A percentile compares a stretch with the other conserved stretches of the same genome.
Conservation (phyloP, 169 alveolate species). For the Cryptosporidium parvum region DNA sequence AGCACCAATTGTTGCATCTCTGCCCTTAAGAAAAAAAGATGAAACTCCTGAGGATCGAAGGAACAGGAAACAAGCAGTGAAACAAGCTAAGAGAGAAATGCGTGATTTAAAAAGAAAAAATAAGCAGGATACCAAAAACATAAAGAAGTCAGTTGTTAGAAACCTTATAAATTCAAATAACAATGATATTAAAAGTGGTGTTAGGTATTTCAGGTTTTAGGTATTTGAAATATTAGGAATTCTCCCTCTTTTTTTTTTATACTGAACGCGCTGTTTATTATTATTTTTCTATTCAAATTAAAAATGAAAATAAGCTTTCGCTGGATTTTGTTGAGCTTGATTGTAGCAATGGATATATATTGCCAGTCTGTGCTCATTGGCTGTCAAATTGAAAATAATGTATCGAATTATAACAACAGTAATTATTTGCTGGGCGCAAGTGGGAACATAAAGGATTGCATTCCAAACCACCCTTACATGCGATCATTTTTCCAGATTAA, state of each 20-base stretch:
- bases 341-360: conserved; percentile 63
- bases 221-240: background rate
- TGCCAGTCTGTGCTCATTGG: conserved; percentile 51
- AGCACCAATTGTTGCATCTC: background rate
- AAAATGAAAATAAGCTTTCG: conserved; percentile 59
- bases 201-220: conserved; percentile 50
- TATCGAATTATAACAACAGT: background rate
- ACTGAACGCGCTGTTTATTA: background rate
- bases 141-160: conserved; percentile 19
- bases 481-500: conserved; percentile 50
- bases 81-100: conserved; percentile 84
- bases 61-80: conserved; percentile 84
- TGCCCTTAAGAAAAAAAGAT: conserved; percentile 79
- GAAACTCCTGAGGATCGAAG: conserved; percentile 87
- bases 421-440: background rate
- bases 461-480: conserved; percentile 60
- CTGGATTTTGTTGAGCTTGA: conserved; percentile 54
- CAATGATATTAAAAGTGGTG: conserved; percentile 52
- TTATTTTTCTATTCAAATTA: background rate
- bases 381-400: conserved; percentile 35
- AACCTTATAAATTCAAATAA: conserved; percentile 18
- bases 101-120: conserved; percentile 85
- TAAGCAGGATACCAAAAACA: conserved; percentile 67
- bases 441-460: conserved; percentile 20
- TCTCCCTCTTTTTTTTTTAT: background rate